These are phyloP conservation scores for Vitis hybrid DNA, from an alignment of 177 flowering plant species.

Conservation along the genomic window DNA sequence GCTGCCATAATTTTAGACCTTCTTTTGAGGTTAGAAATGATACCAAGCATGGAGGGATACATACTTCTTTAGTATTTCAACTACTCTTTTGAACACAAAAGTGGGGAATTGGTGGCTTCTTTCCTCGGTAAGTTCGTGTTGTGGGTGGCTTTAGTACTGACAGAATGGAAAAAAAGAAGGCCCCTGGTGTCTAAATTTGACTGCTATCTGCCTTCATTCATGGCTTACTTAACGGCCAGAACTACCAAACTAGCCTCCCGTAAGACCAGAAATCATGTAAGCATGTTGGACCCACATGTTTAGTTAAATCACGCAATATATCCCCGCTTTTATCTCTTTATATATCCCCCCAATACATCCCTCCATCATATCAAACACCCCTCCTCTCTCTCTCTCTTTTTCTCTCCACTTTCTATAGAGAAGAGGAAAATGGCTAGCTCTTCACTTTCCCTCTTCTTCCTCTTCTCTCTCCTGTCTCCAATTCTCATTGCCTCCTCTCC, in stretches of 20 bases:
- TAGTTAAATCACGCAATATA: slow-evolving; percentile 51
- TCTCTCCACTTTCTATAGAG: background rate
- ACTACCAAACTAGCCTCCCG: slow-evolving; percentile 34
- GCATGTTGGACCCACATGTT: slow-evolving; percentile 36
- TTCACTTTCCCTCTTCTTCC: slow-evolving; percentile 25
- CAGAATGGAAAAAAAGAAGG: too few species aligned
- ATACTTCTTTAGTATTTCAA: too few species aligned
- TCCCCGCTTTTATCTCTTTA: slow-evolving; percentile 39
- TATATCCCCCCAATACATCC: slow-evolving; percentile 35
- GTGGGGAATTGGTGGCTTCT: too few species aligned
- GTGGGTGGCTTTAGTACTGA: too few species aligned
- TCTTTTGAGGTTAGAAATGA: too few species aligned
- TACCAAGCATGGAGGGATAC: too few species aligned
- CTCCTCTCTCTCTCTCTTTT: slow-evolving; percentile 6
- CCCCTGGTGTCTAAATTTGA: background rate
- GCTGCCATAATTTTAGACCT: too few species aligned
- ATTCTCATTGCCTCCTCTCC: slow-evolving; percentile 35
- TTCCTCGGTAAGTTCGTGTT: background rate
- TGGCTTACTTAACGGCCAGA: slow-evolving; percentile 42
- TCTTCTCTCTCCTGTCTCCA: slow-evolving; percentile 25
- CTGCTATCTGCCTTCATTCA: background rate
- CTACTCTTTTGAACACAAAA: too few species aligned
- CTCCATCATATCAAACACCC: slow-evolving; percentile 7
- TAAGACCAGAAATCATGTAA: slow-evolving; percentile 47
- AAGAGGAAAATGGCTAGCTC: slow-evolving; percentile 22